Percentiles rank a stretch among this genome's conserved stretches.
phyloP scores from a whole-genome alignment of 345 rosid genomes.

The Gossypium stocksii region DNA sequence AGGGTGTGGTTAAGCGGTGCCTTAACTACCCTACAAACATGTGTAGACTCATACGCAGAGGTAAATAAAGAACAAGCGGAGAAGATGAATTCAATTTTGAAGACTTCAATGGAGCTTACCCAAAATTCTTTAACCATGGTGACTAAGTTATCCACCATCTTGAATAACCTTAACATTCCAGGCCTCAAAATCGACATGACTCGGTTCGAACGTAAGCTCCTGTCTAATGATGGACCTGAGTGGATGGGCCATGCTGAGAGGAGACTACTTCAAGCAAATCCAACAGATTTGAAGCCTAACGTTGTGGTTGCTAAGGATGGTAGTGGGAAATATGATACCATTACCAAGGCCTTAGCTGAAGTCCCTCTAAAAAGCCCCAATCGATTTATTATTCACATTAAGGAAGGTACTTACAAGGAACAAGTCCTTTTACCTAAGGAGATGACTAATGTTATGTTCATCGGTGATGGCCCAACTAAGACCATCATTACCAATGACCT shows the following conservation, averaged over 20 bases:
- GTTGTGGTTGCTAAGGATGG: conserved; percentile 22
- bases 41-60: neutral
- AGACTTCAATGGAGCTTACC: conserved; percentile 16
- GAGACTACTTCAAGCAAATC: conserved; percentile 24
- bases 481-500: conserved; percentile 20
- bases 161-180: conserved; percentile 25
- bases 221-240: conserved; percentile 33
- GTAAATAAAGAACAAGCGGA: neutral
- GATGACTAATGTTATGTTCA: conserved; percentile 38
- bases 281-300: conserved; percentile 24
- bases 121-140: conserved; percentile 72
- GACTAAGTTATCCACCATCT: conserved; percentile 31
- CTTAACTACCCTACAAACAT: neutral
- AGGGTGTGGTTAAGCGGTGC: neutral
- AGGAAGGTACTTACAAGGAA: conserved; percentile 66
- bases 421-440: conserved; percentile 33
- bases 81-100: neutral
- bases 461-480: conserved; percentile 74
- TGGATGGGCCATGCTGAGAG: conserved; percentile 41
- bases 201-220: conserved; percentile 27
- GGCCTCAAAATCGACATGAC: neutral
- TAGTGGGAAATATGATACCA: conserved; percentile 49
- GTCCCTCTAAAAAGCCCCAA: conserved; percentile 33
- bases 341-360: conserved; percentile 41
- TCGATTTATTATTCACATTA: conserved; percentile 56